Evolutionary conservation across 1,284 basidiomycete genomes (phyloP).

Genomic region (Papiliotrema nemorosa): DNA sequence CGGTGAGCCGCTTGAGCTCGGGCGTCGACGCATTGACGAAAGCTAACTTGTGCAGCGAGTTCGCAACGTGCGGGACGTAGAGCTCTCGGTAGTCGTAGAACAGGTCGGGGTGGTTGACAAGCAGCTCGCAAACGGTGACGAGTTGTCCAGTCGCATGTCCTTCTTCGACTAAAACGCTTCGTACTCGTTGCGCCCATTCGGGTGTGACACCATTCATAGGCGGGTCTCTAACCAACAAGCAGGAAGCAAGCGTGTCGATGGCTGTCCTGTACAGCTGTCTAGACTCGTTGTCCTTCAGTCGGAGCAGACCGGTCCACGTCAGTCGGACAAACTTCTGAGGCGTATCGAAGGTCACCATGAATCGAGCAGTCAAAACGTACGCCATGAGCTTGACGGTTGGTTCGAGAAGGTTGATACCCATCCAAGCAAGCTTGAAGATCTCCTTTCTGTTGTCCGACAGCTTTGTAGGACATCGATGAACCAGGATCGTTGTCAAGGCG

Average conservation of each 20-base stretch:
- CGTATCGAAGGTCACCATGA: constrained; percentile 86
- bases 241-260: constrained; percentile 83
- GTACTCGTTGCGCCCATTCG: constrained; percentile 86
- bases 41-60: constrained; percentile 82
- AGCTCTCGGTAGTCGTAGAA: constrained; percentile 92
- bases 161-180: constrained; percentile 85
- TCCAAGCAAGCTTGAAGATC: constrained; percentile 93
- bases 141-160: constrained; percentile 76
- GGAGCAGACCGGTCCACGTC: constrained; percentile 92
- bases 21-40: constrained; percentile 68
- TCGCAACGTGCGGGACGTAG: constrained; percentile 95
- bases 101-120: constrained; percentile 84
- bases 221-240: constrained; percentile 62
- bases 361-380: constrained; percentile 88
- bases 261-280: constrained; percentile 77
- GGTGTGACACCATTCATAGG: constrained; percentile 58
- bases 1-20: constrained; percentile 75
- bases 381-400: constrained; percentile 91
- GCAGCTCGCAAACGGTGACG: constrained; percentile 84
- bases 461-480: constrained; percentile 74
- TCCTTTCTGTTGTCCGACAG: constrained; percentile 84
- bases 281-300: constrained; percentile 72
- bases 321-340: constrained; percentile 90
- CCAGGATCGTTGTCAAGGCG: constrained; percentile 83
- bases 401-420: constrained; percentile 62